phyloP scores from a whole-genome alignment of 208 protist genomes.

The Crithidia mellificae region DNA sequence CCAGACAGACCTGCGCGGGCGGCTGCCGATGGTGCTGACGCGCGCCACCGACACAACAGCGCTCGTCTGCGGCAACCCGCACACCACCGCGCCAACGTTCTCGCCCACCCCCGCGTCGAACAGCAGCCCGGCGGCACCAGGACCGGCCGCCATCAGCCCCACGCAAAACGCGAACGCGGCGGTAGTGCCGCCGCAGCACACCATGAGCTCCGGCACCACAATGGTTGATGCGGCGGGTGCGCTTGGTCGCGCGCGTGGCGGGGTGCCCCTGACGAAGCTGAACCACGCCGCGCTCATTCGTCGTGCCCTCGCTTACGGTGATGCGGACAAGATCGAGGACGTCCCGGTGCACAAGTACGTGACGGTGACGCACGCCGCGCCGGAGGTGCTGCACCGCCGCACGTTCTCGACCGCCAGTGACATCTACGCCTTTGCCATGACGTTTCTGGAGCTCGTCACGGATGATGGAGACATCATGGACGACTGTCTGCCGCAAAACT shows the following conservation, averaged over 20 bases:
- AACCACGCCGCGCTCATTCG: constrained; percentile 24
- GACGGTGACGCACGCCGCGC: constrained; percentile 62
- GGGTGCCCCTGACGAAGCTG: constrained; percentile 31
- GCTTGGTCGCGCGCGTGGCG: constrained; percentile 26
- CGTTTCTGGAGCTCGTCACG: constrained; percentile 76
- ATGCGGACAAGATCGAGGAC: constrained; percentile 23
- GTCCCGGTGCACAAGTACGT: constrained; percentile 51
- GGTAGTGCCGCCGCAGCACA: not conserved
- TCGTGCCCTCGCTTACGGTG: constrained; percentile 22
- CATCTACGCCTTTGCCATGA: constrained; percentile 85
- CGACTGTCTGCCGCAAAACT: constrained; percentile 41
- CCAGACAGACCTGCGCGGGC: constrained; percentile 8
- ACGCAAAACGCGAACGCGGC: too few relatives aligned
- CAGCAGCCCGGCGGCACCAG: not conserved
- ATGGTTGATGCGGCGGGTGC: constrained; percentile 10
- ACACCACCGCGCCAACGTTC: constrained; percentile 7
- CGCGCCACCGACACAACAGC: not conserved
- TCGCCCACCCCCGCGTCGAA: not conserved
- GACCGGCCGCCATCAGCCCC: not conserved
- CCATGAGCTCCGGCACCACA: constrained; percentile 17
- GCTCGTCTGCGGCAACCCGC: constrained; percentile 9
- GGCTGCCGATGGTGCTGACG: constrained; percentile 26
- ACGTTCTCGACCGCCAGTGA: constrained; percentile 66
- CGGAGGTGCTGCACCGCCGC: constrained; percentile 51
- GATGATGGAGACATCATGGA: constrained; percentile 47